These are phyloP conservation scores for Wakefieldia striispora DNA, from an alignment of 768 basidiomycete genomes.

Conservation along the genomic window DNA sequence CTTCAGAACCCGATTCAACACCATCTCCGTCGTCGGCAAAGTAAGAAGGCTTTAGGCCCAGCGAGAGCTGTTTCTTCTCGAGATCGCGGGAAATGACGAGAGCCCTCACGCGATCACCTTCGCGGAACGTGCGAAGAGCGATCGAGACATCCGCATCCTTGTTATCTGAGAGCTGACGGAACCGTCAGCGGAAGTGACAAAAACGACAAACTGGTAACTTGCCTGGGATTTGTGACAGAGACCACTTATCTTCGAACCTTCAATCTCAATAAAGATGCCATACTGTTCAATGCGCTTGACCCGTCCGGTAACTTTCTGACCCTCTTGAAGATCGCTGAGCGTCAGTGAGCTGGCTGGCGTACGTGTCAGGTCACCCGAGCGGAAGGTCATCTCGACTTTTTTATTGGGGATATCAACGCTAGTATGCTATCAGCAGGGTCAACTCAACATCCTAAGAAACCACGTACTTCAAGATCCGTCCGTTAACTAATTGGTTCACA, in stretches of 20 bases:
- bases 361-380: conserved; percentile 55
- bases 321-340: conserved; percentile 62
- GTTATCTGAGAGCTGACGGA: conserved; percentile 79
- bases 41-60: conserved; percentile 84
- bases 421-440: conserved; percentile 8
- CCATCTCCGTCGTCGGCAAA: conserved; percentile 63
- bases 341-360: conserved; percentile 36
- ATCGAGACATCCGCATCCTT: conserved; percentile 72
- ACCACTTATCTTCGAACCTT: conserved; percentile 81
- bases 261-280: conserved; percentile 89
- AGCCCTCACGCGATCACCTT: conserved; percentile 85
- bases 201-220: conserved; percentile 15
- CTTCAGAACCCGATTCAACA: conserved; percentile 30
- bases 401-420: conserved; percentile 72
- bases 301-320: conserved; percentile 75
- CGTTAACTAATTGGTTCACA: conserved; percentile 81
- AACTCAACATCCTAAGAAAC: background rate
- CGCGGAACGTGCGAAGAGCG: conserved; percentile 79
- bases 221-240: conserved; percentile 95
- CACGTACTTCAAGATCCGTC: conserved; percentile 74
- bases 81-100: conserved; percentile 69
- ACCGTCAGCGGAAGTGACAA: background rate
- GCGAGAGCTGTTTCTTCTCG: conserved; percentile 78
- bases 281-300: conserved; percentile 85
- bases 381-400: conserved; percentile 90